Evolutionary conservation across 108 stramenopile species (phyloP).

Genomic region (Cyclotella cryptica): DNA sequence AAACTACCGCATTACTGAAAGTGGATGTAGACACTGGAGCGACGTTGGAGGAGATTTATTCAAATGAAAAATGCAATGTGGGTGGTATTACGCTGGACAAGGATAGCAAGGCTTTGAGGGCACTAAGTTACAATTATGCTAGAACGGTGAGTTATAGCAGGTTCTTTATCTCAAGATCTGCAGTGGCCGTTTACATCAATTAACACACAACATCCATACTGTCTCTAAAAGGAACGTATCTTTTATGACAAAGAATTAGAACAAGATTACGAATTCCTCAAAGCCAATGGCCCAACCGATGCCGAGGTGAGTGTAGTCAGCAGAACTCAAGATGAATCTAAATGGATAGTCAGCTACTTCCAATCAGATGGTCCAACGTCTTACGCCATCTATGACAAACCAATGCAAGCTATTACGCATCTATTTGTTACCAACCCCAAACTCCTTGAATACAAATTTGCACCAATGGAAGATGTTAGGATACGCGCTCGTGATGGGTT

Average conservation of each 20-base stretch:
- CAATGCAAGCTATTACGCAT: slow-evolving; percentile 36
- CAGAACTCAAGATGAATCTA: slow-evolving; percentile 58
- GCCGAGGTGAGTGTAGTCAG: slow-evolving; percentile 55
- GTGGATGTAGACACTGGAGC: slow-evolving; percentile 66
- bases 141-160: slow-evolving; percentile 31
- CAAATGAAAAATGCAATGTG: slow-evolving; percentile 65
- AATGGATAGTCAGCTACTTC: slow-evolving; percentile 59
- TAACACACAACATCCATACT: background rate
- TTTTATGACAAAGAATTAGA: slow-evolving; percentile 70
- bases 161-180: background rate
- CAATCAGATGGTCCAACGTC: slow-evolving; percentile 62
- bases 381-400: slow-evolving; percentile 61
- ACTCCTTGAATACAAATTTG: slow-evolving; percentile 58
- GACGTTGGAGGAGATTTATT: slow-evolving; percentile 61
- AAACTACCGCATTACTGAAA: slow-evolving; percentile 70
- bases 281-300: slow-evolving; percentile 49
- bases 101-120: slow-evolving; percentile 64
- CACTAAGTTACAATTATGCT: slow-evolving; percentile 68
- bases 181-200: too few species aligned
- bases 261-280: slow-evolving; percentile 57
- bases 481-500: slow-evolving; percentile 63
- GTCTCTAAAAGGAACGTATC: slow-evolving; percentile 36
- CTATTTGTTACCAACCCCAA: slow-evolving; percentile 65
- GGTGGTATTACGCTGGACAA: slow-evolving; percentile 63
- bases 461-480: slow-evolving; percentile 63